Percentiles rank a stretch among this genome's conserved stretches.
These are phyloP conservation scores for Alternaria dauci DNA, from an alignment of 2,329 filamentous ascomycete genomes.

Conservation along the genomic window DNA sequence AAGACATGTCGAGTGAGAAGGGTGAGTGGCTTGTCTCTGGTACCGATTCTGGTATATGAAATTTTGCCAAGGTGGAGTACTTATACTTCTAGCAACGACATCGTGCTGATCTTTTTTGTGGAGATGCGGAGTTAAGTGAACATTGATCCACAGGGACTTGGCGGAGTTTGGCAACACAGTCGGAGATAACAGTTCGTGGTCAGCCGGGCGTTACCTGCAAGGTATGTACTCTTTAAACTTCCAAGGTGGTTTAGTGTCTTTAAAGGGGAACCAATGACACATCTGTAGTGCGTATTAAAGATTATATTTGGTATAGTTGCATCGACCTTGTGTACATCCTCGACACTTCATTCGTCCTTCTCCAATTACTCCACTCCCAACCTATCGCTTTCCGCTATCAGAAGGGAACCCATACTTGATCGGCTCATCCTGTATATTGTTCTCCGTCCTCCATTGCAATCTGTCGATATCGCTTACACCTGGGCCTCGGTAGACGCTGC, in stretches of 20 bases:
- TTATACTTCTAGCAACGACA: background rate
- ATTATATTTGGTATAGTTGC: background rate
- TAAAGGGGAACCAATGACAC: too few relatives aligned
- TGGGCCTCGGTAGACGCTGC: slow-evolving; percentile 67
- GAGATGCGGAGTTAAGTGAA: background rate
- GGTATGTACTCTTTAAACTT: background rate
- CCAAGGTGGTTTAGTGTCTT: background rate
- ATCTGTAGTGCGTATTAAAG: background rate
- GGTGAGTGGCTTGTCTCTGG: background rate
- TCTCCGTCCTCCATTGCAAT: slow-evolving; percentile 62
- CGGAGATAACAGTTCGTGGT: background rate
- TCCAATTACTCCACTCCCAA: background rate
- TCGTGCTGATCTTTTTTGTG: background rate
- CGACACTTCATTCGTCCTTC: background rate
- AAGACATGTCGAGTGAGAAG: slow-evolving; percentile 9
- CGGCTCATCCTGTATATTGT: slow-evolving; percentile 33
- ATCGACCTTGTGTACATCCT: background rate
- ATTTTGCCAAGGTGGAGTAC: background rate
- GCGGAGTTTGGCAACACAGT: background rate
- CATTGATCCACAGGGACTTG: background rate
- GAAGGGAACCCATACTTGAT: slow-evolving; percentile 12
- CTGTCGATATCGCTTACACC: slow-evolving; percentile 64
- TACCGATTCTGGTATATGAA: background rate
- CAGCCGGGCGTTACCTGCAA: background rate
- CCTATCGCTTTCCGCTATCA: slow-evolving; percentile 27